Conservation (phyloP, 2,329 filamentous ascomycete species). For the Byssoonygena ceratinophila region DNA sequence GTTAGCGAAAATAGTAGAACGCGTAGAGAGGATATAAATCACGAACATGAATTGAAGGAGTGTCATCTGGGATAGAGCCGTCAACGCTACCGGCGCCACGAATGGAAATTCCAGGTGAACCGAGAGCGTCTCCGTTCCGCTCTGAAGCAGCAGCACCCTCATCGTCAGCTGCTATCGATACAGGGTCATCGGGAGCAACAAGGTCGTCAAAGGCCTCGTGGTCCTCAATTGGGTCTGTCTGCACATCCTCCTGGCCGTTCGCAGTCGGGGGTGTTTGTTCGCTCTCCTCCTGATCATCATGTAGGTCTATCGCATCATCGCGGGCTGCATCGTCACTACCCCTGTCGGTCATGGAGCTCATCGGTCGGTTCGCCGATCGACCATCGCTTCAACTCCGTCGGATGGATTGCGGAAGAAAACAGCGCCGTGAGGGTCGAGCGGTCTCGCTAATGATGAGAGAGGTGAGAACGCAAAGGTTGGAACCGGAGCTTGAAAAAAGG, state of each 20-base stretch:
- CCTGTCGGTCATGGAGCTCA: conserved; percentile 59
- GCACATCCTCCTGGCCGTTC: background rate
- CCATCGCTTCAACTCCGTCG: conserved; percentile 41
- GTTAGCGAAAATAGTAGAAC: conserved; percentile 39
- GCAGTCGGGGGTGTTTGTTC: background rate
- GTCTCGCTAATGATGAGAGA: background rate
- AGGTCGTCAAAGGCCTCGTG: conserved; percentile 6
- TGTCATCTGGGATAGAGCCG: conserved; percentile 68
- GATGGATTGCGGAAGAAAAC: background rate
- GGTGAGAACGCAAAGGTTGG: too few species aligned
- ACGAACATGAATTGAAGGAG: conserved; percentile 68
- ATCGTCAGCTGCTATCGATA: conserved; percentile 21
- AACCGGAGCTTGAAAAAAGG: too few species aligned
- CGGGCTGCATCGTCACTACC: conserved; percentile 51
- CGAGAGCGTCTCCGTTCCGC: conserved; percentile 16
- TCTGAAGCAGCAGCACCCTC: conserved; percentile 15
- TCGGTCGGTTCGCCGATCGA: conserved; percentile 44
- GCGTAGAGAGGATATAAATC: conserved; percentile 40
- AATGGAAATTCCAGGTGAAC: conserved; percentile 19
- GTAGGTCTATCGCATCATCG: conserved; percentile 38
- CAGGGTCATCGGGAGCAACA: conserved; percentile 21
- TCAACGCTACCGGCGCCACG: conserved; percentile 41
- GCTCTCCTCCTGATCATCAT: conserved; percentile 28
- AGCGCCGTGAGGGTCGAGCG: background rate
- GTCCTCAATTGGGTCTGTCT: background rate